Conservation (phyloP, 129 eudicot species). For the Silybum marianum region DNA sequence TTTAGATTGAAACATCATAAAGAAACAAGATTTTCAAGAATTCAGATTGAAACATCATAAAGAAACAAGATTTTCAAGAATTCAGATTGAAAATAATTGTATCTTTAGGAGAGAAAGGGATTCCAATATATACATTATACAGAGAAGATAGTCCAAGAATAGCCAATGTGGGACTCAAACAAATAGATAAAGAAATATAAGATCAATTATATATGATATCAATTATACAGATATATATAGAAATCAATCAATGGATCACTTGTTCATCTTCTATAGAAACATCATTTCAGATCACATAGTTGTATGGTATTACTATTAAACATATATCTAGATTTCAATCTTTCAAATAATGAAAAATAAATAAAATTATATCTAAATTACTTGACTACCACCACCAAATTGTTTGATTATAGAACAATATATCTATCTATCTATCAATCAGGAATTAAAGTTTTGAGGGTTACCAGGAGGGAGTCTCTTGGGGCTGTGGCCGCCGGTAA, state of each 20-base stretch:
- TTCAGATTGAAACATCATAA: background rate
- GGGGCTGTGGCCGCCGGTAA: slow-evolving; percentile 57
- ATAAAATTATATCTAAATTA: background rate
- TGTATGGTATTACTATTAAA: background rate
- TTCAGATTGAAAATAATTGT: background rate
- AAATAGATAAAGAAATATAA: background rate
- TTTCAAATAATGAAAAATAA: background rate
- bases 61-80: background rate
- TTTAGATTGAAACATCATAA: background rate
- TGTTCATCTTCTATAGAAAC: background rate
- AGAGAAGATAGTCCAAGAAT: background rate
- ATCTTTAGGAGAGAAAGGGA: background rate
- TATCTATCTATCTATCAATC: background rate
- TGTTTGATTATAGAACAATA: background rate
- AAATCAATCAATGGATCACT: background rate
- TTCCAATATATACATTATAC: background rate
- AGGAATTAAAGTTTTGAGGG: background rate
- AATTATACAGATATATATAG: background rate
- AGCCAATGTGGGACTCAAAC: background rate
- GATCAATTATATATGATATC: background rate
- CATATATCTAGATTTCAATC: background rate
- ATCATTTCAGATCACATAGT: slow-evolving; percentile 13
- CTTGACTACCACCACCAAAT: slow-evolving; percentile 1
- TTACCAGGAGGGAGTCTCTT: slow-evolving; percentile 78
- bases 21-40: background rate